A percentile compares a stretch with the other conserved stretches of the same genome.
phyloP scores from a whole-genome alignment of 257 asterid species.

The Verbena officinalis region DNA sequence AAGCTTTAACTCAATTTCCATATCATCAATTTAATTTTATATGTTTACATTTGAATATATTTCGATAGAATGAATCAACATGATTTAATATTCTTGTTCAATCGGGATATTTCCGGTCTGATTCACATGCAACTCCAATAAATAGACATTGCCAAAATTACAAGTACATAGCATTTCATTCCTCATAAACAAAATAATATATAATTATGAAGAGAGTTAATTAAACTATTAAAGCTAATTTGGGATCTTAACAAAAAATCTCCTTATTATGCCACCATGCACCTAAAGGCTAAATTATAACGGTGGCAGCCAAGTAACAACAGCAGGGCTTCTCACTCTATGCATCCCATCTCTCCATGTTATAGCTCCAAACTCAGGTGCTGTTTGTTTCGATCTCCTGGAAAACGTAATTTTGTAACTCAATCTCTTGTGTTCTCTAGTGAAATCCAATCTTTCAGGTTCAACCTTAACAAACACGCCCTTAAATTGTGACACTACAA shows the following conservation, averaged over 20 bases:
- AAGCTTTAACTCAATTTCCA: too few species aligned
- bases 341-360: constrained; percentile 72
- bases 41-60: too few species aligned
- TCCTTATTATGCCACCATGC: constrained; percentile 40
- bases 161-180: constrained; percentile 20
- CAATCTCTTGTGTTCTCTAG: constrained; percentile 44
- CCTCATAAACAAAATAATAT: not conserved
- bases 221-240: constrained; percentile 10
- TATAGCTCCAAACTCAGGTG: constrained; percentile 72
- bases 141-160: constrained; percentile 11
- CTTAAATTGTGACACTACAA: constrained; percentile 55
- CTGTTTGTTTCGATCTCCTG: constrained; percentile 41
- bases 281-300: constrained; percentile 34
- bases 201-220: too few species aligned
- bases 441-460: constrained; percentile 63
- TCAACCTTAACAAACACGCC: constrained; percentile 67
- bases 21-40: too few species aligned
- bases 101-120: too few species aligned
- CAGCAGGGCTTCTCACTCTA: constrained; percentile 82
- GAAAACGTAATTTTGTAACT: constrained; percentile 58
- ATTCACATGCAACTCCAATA: too few species aligned
- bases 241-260: constrained; percentile 21
- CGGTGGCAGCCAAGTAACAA: constrained; percentile 78
- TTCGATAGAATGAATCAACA: too few species aligned
- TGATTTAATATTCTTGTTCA: too few species aligned